phyloP scores from a whole-genome alignment of 2,329 filamentous ascomycete genomes.

The Colletotrichum sp. region DNA sequence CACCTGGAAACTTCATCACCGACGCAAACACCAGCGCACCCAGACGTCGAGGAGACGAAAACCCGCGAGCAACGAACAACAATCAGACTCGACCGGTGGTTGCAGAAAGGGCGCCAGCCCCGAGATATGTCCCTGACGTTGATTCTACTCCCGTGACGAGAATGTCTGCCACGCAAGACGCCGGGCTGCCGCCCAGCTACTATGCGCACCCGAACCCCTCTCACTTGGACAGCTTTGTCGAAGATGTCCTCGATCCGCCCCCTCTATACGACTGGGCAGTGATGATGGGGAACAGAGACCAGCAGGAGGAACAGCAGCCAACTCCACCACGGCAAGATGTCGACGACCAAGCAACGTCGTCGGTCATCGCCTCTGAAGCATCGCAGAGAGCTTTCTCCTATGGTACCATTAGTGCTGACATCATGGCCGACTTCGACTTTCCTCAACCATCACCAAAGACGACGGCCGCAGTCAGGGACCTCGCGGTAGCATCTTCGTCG shows the following conservation, averaged over 20 bases:
- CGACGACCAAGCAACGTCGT: neutral
- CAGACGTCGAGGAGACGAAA: neutral
- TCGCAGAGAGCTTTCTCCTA: slow-evolving; percentile 4
- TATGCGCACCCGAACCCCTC: slow-evolving; percentile 35
- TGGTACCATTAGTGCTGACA: slow-evolving; percentile 12
- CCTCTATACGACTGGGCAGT: slow-evolving; percentile 31
- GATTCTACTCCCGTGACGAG: slow-evolving; percentile 29
- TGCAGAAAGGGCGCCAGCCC: neutral
- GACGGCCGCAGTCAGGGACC: neutral
- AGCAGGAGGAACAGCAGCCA: neutral
- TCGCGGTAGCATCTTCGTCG: neutral
- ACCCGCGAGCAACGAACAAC: neutral
- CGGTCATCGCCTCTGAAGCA: neutral
- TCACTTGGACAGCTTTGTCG: slow-evolving; percentile 34
- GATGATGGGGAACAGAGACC: slow-evolving; percentile 18
- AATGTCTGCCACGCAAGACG: slow-evolving; percentile 28
- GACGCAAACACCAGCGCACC: neutral
- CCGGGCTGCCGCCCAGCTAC: slow-evolving; percentile 12
- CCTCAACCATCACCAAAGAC: neutral
- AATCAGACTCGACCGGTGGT: neutral
- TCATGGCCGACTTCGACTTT: slow-evolving; percentile 18
- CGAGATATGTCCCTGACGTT: slow-evolving; percentile 27
- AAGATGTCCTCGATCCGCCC: slow-evolving; percentile 34
- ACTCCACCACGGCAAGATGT: neutral
- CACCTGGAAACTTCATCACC: neutral